These are phyloP conservation scores for Bipolaris cookei DNA, from an alignment of 2,329 filamentous ascomycete species.

Conservation along the genomic window DNA sequence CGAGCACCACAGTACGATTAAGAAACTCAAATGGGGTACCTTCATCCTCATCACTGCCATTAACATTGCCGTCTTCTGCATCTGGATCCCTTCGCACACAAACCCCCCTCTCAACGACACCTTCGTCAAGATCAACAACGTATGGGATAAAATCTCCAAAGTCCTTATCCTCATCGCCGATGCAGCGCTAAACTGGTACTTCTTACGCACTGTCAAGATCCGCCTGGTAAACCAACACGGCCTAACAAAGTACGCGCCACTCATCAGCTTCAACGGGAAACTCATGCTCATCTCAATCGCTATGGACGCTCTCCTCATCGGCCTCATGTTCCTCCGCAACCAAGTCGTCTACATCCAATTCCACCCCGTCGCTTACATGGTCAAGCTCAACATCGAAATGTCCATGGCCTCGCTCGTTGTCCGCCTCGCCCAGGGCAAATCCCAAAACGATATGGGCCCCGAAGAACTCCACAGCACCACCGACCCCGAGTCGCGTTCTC, in stretches of 20 bases:
- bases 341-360: slow-evolving; percentile 51
- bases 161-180: slow-evolving; percentile 60
- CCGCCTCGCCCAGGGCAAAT: slow-evolving; percentile 41
- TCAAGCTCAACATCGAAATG: slow-evolving; percentile 56
- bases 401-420: slow-evolving; percentile 53
- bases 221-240: slow-evolving; percentile 49
- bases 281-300: slow-evolving; percentile 50
- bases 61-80: slow-evolving; percentile 61
- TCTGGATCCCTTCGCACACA: slow-evolving; percentile 60
- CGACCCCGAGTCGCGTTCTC: slow-evolving; percentile 23
- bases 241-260: slow-evolving; percentile 50
- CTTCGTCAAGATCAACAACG: slow-evolving; percentile 56
- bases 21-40: slow-evolving; percentile 56
- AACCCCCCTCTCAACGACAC: slow-evolving; percentile 38
- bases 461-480: slow-evolving; percentile 27
- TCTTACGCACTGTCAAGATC: slow-evolving; percentile 52
- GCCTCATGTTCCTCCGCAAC: slow-evolving; percentile 50
- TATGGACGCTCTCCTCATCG: slow-evolving; percentile 52
- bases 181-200: slow-evolving; percentile 60
- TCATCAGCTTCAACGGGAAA: slow-evolving; percentile 52
- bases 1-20: slow-evolving; percentile 49
- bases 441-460: slow-evolving; percentile 37
- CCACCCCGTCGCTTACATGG: slow-evolving; percentile 53
- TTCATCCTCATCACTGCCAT: slow-evolving; percentile 55
- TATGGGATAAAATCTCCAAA: slow-evolving; percentile 63